These are phyloP conservation scores for Penicillium sp. DNA, from an alignment of 2,329 filamentous ascomycete species.

Conservation along the genomic window DNA sequence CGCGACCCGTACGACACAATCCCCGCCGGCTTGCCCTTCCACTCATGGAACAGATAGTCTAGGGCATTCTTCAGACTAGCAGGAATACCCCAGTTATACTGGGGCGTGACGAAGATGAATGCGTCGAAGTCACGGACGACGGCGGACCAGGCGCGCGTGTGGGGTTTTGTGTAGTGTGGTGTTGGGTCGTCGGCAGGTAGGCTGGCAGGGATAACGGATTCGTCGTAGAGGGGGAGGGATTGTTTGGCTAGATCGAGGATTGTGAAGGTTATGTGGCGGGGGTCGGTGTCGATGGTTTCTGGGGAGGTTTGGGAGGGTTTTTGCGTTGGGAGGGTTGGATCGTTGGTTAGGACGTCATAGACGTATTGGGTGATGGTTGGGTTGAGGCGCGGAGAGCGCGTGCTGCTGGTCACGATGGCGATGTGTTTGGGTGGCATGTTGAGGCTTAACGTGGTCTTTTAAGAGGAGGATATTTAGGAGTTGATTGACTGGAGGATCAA, in stretches of 20 bases:
- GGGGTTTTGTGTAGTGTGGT: slow-evolving; percentile 43
- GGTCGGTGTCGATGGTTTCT: slow-evolving; percentile 23
- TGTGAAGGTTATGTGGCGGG: slow-evolving; percentile 32
- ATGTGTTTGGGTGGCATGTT: slow-evolving; percentile 36
- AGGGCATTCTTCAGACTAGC: slow-evolving; percentile 66
- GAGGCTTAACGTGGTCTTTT: neutral
- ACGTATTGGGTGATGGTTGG: slow-evolving; percentile 44
- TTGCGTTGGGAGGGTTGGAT: slow-evolving; percentile 27
- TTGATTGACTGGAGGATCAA: neutral
- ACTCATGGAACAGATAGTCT: slow-evolving; percentile 66
- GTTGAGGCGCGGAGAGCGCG: slow-evolving; percentile 44
- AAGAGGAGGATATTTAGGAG: neutral
- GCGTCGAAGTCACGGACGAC: slow-evolving; percentile 43
- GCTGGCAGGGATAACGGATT: slow-evolving; percentile 46
- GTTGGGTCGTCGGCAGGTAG: slow-evolving; percentile 36
- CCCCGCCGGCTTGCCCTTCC: slow-evolving; percentile 60
- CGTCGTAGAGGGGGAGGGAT: slow-evolving; percentile 48
- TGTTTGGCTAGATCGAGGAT: slow-evolving; percentile 42
- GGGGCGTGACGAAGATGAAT: slow-evolving; percentile 52
- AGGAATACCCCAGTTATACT: slow-evolving; percentile 63
- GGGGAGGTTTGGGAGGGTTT: slow-evolving; percentile 8
- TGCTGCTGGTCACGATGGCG: slow-evolving; percentile 46
- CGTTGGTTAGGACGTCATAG: slow-evolving; percentile 32
- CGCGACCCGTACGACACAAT: slow-evolving; percentile 62
- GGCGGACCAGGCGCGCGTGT: slow-evolving; percentile 47